Evolutionary conservation across 177 flowering plant genomes (phyloP).

Genomic region (Vitis hybrid): DNA sequence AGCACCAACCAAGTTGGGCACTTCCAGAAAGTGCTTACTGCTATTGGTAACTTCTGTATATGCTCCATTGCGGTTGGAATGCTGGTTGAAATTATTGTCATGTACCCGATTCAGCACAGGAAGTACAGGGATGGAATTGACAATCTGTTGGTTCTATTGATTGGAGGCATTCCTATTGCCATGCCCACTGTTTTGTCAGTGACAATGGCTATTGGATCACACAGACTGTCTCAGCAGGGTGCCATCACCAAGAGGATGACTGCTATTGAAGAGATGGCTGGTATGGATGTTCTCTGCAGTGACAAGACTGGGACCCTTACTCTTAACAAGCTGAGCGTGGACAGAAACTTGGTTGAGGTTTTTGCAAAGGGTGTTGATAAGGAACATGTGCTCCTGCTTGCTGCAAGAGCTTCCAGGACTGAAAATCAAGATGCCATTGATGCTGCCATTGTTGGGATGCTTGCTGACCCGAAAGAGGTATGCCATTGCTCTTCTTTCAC

Average conservation of each 20-base stretch:
- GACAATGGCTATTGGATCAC: slow-evolving; percentile 85
- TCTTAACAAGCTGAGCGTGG: slow-evolving; percentile 64
- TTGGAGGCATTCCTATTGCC: slow-evolving; percentile 80
- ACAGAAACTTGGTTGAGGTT: slow-evolving; percentile 58
- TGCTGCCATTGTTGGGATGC: slow-evolving; percentile 72
- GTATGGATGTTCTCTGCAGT: slow-evolving; percentile 82
- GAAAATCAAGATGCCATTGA: slow-evolving; percentile 83
- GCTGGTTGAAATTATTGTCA: slow-evolving; percentile 60
- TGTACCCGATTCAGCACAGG: slow-evolving; percentile 75
- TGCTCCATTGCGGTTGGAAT: slow-evolving; percentile 73
- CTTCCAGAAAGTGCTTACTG: slow-evolving; percentile 72
- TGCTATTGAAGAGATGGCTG: slow-evolving; percentile 81
- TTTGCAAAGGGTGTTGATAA: slow-evolving; percentile 61
- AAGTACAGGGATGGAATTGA: slow-evolving; percentile 64
- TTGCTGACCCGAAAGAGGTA: slow-evolving; percentile 82
- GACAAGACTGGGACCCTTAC: slow-evolving; percentile 78
- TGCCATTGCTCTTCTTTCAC: not conserved
- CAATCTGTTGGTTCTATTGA: slow-evolving; percentile 67
- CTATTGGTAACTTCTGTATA: slow-evolving; percentile 80
- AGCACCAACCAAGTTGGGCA: slow-evolving; percentile 78
- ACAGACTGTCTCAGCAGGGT: slow-evolving; percentile 75
- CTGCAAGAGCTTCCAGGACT: slow-evolving; percentile 68
- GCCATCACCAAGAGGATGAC: slow-evolving; percentile 84
- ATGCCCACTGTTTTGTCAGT: slow-evolving; percentile 82
- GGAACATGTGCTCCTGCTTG: slow-evolving; percentile 56